A percentile compares a stretch with the other conserved stretches of the same genome.
Evolutionary conservation across 2,329 filamentous ascomycete genomes (phyloP).

Genomic region (Fusarium continuum): DNA sequence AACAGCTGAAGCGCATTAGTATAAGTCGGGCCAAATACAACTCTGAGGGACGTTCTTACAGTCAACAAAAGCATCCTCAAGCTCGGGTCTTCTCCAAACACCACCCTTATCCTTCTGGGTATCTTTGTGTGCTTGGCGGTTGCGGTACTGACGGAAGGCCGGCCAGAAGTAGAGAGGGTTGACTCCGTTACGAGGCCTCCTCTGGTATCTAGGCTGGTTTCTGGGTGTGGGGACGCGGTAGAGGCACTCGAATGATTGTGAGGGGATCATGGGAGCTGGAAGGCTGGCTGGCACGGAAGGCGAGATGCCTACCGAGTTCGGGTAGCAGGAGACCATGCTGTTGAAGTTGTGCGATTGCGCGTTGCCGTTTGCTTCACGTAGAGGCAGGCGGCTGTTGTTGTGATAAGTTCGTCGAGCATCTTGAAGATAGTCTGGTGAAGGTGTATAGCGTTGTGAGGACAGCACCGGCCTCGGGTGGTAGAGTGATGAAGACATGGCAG

Average conservation of each 20-base stretch:
- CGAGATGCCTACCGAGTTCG: slow-evolving; percentile 53
- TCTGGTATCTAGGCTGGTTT: slow-evolving; percentile 49
- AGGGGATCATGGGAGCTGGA: slow-evolving; percentile 61
- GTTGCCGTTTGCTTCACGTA: slow-evolving; percentile 64
- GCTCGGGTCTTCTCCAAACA: slow-evolving; percentile 60
- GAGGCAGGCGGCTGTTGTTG: slow-evolving; percentile 54
- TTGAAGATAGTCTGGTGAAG: slow-evolving; percentile 55
- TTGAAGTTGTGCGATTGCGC: slow-evolving; percentile 56
- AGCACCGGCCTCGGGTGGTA: slow-evolving; percentile 58
- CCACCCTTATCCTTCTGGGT: slow-evolving; percentile 68
- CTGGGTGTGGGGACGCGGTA: slow-evolving; percentile 51
- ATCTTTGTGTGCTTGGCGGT: slow-evolving; percentile 71
- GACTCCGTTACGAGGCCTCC: slow-evolving; percentile 50
- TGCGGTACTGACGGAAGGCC: slow-evolving; percentile 72
- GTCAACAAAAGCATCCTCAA: slow-evolving; percentile 74
- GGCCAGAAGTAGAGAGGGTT: slow-evolving; percentile 71
- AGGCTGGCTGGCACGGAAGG: slow-evolving; percentile 58
- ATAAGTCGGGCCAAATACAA: not conserved
- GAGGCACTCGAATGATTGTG: slow-evolving; percentile 57
- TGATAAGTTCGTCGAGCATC: slow-evolving; percentile 55
- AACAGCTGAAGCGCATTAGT: slow-evolving; percentile 60
- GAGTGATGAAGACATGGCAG: slow-evolving; percentile 51
- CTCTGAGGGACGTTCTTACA: slow-evolving; percentile 54
- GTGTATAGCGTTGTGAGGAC: slow-evolving; percentile 61
- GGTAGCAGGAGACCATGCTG: slow-evolving; percentile 56